A percentile compares a stretch with the other conserved stretches of the same genome.
Conservation (phyloP, 2,329 filamentous ascomycete species). For the Ploettnerulaceae sp. region DNA sequence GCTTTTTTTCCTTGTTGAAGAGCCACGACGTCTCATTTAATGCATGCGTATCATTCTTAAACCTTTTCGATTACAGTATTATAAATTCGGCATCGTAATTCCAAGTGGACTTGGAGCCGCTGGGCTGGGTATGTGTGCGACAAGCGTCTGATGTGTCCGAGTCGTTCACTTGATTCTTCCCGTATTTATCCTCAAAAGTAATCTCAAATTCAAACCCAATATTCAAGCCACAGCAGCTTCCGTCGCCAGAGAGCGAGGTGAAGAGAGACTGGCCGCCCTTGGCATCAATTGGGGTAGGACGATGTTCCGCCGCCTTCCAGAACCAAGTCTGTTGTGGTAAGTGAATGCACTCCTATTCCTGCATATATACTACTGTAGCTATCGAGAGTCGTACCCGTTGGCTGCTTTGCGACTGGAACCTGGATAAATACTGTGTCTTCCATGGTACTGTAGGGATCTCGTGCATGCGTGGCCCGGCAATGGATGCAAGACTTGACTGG, state of each 20-base stretch:
- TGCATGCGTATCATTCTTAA: no score
- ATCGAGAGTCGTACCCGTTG: neutral
- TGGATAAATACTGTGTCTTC: neutral
- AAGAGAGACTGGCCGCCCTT: neutral
- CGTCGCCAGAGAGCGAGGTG: neutral
- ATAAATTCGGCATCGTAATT: no score
- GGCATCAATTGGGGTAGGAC: neutral
- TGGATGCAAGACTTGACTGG: slow-evolving; percentile 1
- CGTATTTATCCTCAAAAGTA: neutral
- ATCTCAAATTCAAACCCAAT: neutral
- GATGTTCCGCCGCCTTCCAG: neutral
- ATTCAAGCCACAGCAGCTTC: slow-evolving; percentile 1
- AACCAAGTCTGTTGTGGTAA: neutral
- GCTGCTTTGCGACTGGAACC: neutral
- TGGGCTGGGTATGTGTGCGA: no score
- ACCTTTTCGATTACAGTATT: no score
- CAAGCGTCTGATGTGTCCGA: slow-evolving; percentile 3
- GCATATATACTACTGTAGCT: neutral
- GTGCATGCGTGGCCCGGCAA: slow-evolving; percentile 1
- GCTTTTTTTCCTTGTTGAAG: no score
- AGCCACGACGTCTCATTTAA: no score
- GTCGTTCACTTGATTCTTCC: neutral
- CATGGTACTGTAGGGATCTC: slow-evolving; percentile 3
- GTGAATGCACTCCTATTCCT: neutral
- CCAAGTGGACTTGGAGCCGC: no score